Evolutionary conservation across 2,329 filamentous ascomycete species (phyloP).

Genomic region (Aspergillus ustus): DNA sequence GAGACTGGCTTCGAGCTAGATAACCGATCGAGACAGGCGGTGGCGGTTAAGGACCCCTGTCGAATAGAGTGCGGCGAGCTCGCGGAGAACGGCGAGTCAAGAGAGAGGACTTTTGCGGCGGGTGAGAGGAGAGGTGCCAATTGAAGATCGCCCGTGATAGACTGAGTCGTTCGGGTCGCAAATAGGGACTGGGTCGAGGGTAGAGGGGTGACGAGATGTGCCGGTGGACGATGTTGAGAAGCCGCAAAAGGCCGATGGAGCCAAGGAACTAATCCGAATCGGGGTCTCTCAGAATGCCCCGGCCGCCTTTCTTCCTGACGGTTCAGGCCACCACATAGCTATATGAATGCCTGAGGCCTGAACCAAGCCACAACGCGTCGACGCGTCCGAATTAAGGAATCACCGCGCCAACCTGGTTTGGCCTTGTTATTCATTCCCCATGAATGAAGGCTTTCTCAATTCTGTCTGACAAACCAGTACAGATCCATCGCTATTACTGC

Average conservation of each 20-base stretch:
- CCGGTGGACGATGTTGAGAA: conserved; percentile 41
- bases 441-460: not conserved
- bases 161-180: conserved; percentile 29
- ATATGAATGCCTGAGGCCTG: conserved; percentile 29
- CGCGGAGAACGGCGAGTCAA: conserved; percentile 15
- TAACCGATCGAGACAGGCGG: conserved; percentile 23
- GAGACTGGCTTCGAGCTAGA: conserved; percentile 17
- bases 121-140: conserved; percentile 27
- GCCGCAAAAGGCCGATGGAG: conserved; percentile 44
- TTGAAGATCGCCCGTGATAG: conserved; percentile 28
- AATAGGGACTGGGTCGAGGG: conserved; percentile 12
- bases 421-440: conserved; percentile 2
- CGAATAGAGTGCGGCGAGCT: conserved; percentile 18
- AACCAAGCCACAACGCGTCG: conserved; percentile 30
- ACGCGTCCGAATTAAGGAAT: conserved; percentile 33
- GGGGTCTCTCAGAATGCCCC: conserved; percentile 27
- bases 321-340: conserved; percentile 20
- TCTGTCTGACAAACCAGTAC: not conserved
- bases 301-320: conserved; percentile 30
- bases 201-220: conserved; percentile 36
- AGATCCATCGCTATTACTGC: not conserved
- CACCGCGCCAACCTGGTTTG: conserved; percentile 19
- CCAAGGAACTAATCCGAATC: conserved; percentile 36
- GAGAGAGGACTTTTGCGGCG: conserved; percentile 17
- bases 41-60: conserved; percentile 27